These are phyloP conservation scores for Pseudogymnoascus sp. DNA, from an alignment of 2,329 filamentous ascomycete genomes.

Conservation along the genomic window DNA sequence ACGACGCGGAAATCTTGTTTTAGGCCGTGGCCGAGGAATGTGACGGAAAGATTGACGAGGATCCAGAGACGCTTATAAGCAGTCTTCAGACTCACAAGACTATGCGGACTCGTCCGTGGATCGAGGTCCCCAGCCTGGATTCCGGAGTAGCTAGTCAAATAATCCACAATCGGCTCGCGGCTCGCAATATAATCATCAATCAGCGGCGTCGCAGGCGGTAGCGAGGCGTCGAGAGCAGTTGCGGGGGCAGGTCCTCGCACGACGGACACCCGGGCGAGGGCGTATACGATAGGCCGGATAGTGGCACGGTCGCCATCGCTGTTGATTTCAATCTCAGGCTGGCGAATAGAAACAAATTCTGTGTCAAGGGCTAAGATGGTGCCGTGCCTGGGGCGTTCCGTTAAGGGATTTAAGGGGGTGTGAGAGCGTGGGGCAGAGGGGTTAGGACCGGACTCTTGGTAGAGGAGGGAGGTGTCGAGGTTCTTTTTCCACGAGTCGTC, in stretches of 20 bases:
- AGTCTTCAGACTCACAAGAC: constrained; percentile 78
- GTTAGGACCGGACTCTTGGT: constrained; percentile 54
- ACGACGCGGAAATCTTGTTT: constrained; percentile 96
- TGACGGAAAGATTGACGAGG: constrained; percentile 85
- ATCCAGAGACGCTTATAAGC: constrained; percentile 99
- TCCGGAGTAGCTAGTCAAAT: constrained; percentile 88
- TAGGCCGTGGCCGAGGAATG: constrained; percentile 89
- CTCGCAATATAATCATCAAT: constrained; percentile 97
- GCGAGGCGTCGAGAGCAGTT: constrained; percentile 44
- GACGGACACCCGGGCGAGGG: constrained; percentile 87
- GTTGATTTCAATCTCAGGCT: constrained; percentile 93
- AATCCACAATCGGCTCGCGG: constrained; percentile 87
- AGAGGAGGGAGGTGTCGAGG: constrained; percentile 79
- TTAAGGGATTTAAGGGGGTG: constrained; percentile 39
- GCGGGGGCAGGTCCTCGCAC: constrained; percentile 55
- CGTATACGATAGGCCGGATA: constrained; percentile 83
- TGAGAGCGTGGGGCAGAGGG: constrained; percentile 35
- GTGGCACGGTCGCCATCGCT: constrained; percentile 89
- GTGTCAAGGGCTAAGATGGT: constrained; percentile 87
- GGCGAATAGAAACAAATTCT: constrained; percentile 88
- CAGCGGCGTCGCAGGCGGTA: constrained; percentile 75
- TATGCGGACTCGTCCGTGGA: constrained; percentile 68
- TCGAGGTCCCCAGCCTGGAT: constrained; percentile 84
- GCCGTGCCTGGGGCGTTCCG: constrained; percentile 62
- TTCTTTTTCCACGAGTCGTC: constrained; percentile 81